phyloP scores from a whole-genome alignment of 768 basidiomycete species.

The Crepidotus variabilis region DNA sequence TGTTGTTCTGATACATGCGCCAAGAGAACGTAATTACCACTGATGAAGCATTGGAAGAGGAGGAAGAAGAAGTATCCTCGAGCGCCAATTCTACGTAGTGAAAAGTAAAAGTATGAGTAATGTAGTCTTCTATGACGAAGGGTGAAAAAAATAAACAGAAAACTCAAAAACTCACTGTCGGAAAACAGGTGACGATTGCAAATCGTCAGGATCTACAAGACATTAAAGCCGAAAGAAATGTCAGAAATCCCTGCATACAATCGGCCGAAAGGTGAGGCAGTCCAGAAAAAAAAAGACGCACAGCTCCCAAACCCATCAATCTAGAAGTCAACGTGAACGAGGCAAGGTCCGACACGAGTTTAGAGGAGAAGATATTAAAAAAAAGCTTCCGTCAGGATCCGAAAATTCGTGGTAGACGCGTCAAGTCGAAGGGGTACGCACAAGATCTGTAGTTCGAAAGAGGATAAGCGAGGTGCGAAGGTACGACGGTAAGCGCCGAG shows the following conservation, averaged over 20 bases:
- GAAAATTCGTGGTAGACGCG: neutral
- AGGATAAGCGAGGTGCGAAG: neutral
- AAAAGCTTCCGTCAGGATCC: neutral
- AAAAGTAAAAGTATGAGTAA: conserved; percentile 1
- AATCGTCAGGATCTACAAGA: conserved; percentile 80
- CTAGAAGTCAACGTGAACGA: too few species aligned
- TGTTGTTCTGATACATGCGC: too few species aligned
- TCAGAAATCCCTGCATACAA: neutral
- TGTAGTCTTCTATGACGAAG: neutral
- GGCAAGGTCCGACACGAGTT: too few species aligned
- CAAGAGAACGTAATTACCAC: conserved; percentile 39
- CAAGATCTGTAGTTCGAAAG: conserved; percentile 34
- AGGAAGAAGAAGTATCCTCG: conserved; percentile 91
- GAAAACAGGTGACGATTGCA: conserved; percentile 74
- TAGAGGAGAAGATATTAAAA: too few species aligned
- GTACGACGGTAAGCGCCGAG: too few species aligned
- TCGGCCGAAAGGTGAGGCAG: neutral
- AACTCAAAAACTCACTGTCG: conserved; percentile 40
- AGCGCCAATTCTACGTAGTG: conserved; percentile 60
- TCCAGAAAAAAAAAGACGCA: conserved; percentile 29
- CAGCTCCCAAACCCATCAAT: conserved; percentile 86
- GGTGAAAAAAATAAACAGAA: neutral
- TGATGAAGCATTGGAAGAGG: conserved; percentile 91
- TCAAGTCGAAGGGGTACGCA: conserved; percentile 19
- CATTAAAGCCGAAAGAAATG: conserved; percentile 6